Evolutionary conservation across 768 basidiomycete species (phyloP), one percentile per base, ranked within the genome.

Genomic region (Hericium alpestre): DNA sequence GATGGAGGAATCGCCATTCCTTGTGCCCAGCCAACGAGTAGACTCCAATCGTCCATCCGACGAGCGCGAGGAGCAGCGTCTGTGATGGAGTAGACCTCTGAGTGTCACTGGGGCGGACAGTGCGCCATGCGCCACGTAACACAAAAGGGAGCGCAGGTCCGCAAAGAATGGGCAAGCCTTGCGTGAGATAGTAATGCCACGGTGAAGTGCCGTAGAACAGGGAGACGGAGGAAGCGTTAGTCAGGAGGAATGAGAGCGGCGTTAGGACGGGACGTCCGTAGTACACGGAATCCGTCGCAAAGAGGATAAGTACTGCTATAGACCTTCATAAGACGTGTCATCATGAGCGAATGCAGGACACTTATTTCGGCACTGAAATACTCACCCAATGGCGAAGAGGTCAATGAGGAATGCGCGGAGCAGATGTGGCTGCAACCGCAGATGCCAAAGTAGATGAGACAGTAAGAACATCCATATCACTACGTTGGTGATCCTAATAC

Each of bases 1-100:
- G 93, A 61, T 97, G 94, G 7, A 98, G 73, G 72, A 99, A 98
- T 8, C 96, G 79, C 93, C 93, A 97, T 75, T 99, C 96, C 65
- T 98, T 98, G 73, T 99, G 96, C 1, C 87, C 86, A 1, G 88
- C 77, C 3, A 87, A 59, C 8, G 95, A 97, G 67, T 90, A 93
- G 6, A 87, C 67, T 2, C 65, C 64, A 32, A 85, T 67, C 0
- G 86, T 83, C 86, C 88, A 91, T 18, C 72, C 59, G 1, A 86
- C 62, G 23, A 76, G 70, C 2, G 70, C 72, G 0, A 82, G 68
- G 65, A 92, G 75, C 18, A 71, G 73, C 46, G 63, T 69, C 64
- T 62, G 38, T 72, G 32, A 15, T 69, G 67, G 41, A 53, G 18
- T 51, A 62, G 38, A 8, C 3, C 8, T 20, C 15, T 46, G 57